phyloP scores from a whole-genome alignment of 768 basidiomycete genomes.

The Suillus subluteus region DNA sequence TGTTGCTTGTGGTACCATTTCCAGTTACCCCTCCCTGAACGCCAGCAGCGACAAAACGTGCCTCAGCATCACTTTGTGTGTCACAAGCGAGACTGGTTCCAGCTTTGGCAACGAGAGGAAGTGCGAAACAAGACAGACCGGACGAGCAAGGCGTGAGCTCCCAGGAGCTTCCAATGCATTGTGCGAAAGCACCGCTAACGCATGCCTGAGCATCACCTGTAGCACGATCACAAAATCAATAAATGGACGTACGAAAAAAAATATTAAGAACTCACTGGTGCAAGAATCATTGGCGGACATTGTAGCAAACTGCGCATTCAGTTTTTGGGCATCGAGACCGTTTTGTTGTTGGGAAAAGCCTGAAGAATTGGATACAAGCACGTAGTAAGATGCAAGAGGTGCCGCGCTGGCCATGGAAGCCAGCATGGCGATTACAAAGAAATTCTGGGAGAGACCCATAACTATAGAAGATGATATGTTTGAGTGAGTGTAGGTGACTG shows the following conservation, averaged over 20 bases:
- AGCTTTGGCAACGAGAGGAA: slow-evolving; percentile 43
- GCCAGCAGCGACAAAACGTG: slow-evolving; percentile 45
- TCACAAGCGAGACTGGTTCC: slow-evolving; percentile 55
- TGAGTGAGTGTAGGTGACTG: neutral
- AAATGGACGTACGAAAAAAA: neutral
- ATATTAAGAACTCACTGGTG: slow-evolving; percentile 25
- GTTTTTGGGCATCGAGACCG: slow-evolving; percentile 40
- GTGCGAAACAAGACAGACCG: slow-evolving; percentile 40
- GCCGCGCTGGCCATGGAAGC: slow-evolving; percentile 13
- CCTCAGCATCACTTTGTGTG: slow-evolving; percentile 46
- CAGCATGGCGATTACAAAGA: slow-evolving; percentile 12
- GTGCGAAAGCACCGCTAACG: slow-evolving; percentile 40
- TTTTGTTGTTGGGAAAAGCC: slow-evolving; percentile 33
- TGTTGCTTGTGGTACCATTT: slow-evolving; percentile 17
- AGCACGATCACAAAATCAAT: neutral
- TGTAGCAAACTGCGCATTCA: slow-evolving; percentile 38
- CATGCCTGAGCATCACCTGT: slow-evolving; percentile 41
- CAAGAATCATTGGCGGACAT: slow-evolving; percentile 34
- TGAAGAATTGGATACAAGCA: slow-evolving; percentile 17
- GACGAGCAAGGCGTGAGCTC: slow-evolving; percentile 34
- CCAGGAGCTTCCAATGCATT: slow-evolving; percentile 43
- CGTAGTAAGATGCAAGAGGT: slow-evolving; percentile 8
- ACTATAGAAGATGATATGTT: neutral
- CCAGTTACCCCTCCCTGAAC: slow-evolving; percentile 49
- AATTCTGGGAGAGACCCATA: slow-evolving; percentile 6